phyloP scores from a whole-genome alignment of 2,329 filamentous ascomycete species.

The Verticillium zaregamsianum region DNA sequence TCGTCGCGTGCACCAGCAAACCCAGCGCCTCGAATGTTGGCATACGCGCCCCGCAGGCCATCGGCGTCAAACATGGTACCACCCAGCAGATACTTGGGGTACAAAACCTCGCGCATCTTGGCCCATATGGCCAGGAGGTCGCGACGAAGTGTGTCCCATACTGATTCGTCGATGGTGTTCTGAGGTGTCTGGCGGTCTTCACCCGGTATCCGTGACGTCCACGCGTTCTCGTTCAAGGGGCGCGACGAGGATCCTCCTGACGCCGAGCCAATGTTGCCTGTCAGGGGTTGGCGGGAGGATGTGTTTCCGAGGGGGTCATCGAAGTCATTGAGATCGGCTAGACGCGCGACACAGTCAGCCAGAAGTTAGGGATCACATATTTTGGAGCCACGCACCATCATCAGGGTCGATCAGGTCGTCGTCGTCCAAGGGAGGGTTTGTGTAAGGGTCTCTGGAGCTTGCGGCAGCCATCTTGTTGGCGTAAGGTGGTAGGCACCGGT shows the following conservation, averaged over 20 bases:
- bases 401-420: slow-evolving; percentile 76
- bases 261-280: slow-evolving; percentile 72
- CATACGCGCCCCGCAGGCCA: slow-evolving; percentile 56
- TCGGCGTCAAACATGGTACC: slow-evolving; percentile 59
- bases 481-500: not conserved
- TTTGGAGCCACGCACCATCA: slow-evolving; percentile 52
- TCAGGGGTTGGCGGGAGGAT: slow-evolving; percentile 73
- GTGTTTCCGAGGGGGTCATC: slow-evolving; percentile 73
- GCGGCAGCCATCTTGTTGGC: slow-evolving; percentile 39
- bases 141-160: slow-evolving; percentile 94
- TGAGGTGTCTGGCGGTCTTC: slow-evolving; percentile 86
- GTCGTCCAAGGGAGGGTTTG: slow-evolving; percentile 57
- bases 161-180: slow-evolving; percentile 94
- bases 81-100: slow-evolving; percentile 85
- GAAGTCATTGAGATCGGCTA: slow-evolving; percentile 85
- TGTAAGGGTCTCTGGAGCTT: slow-evolving; percentile 51
- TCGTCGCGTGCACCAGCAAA: slow-evolving; percentile 58
- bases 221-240: slow-evolving; percentile 69
- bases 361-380: not conserved
- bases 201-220: slow-evolving; percentile 85
- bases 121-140: slow-evolving; percentile 93
- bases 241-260: slow-evolving; percentile 24
- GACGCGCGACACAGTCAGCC: not conserved
- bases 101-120: slow-evolving; percentile 97
- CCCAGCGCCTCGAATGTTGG: slow-evolving; percentile 55